Evolutionary conservation across 345 rosid genomes (phyloP), one percentile per base, ranked within the genome.

Genomic region (Rhodamnia argentea): DNA sequence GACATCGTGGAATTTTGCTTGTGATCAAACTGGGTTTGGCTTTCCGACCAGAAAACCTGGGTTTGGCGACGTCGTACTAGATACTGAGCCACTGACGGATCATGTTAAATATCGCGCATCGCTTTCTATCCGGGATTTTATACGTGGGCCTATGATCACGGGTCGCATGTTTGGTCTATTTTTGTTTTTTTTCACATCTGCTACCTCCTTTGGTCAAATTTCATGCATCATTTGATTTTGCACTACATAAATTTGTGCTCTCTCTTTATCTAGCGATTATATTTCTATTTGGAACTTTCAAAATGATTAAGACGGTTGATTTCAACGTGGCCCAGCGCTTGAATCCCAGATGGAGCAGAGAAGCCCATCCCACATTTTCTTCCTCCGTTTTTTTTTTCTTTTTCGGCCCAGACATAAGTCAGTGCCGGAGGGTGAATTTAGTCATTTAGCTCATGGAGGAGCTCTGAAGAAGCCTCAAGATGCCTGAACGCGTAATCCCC

Each of bases 1-100:
- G 88, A 87, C 96, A 93, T 94, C 16, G 26, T 50, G 58, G 18
- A 26, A 40, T 53, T 37, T 82, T 20, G 29, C 84, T 23, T 13
- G 32, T 2, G 52, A 56, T 26, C 76, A 4, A 47, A 14, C 75
- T 60, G 75, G 53, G 52, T 10, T 4, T 56, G 29, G 12, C 52
- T 51, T 51, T 51, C 52, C 52, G 52, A 51, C 52, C 52, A 3
- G 2, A 51, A 10, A 50, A 15, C 5, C 55, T 53, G 7, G 55
- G 55, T 5, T 1, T 14, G 22, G 55, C 55, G 20, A 53, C 55
- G 7, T 5, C 20, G 55, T 53, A 14, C 55, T 53, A 5, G 55
- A 15, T 5, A 16, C 55, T 5, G 22, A 2, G 55, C 5, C 1
- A 16, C 55, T 5, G 55, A 53, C 55, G 13, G 47, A 37, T 70